A percentile compares a stretch with the other conserved stretches of the same genome.
Conservation (phyloP, 2,329 filamentous ascomycete species). For the Hymenoscyphus occultus region DNA sequence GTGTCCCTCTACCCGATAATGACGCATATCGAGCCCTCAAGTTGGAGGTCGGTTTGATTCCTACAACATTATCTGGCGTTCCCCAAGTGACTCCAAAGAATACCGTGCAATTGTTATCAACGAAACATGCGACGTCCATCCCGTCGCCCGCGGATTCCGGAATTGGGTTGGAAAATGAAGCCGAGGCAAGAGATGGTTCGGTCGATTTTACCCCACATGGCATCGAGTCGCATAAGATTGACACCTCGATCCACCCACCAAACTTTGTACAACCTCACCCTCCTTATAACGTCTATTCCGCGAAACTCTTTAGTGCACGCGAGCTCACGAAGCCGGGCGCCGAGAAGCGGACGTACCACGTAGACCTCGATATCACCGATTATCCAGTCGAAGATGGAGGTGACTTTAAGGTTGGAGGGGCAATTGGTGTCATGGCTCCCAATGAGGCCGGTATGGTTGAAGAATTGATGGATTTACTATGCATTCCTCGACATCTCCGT, state of each 20-base stretch:
- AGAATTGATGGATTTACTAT: conserved; percentile 76
- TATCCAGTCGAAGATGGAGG: conserved; percentile 82
- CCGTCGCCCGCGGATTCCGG: conserved; percentile 50
- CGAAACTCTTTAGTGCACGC: conserved; percentile 79
- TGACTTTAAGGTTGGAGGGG: conserved; percentile 95
- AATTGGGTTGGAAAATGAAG: conserved; percentile 40
- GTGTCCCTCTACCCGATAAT: conserved; percentile 67
- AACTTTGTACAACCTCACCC: conserved; percentile 91
- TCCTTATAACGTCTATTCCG: conserved; percentile 86
- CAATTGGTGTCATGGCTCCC: conserved; percentile 88
- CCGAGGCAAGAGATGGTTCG: conserved; percentile 27
- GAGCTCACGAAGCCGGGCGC: conserved; percentile 85
- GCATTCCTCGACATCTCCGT: conserved; percentile 76
- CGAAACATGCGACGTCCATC: conserved; percentile 41
- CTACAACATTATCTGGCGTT: conserved; percentile 68
- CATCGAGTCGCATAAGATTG: conserved; percentile 38
- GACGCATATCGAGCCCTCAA: conserved; percentile 77
- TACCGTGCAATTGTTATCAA: conserved; percentile 66
- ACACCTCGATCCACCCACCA: conserved; percentile 71
- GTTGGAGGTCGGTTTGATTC: conserved; percentile 73
- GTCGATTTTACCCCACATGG: conserved; percentile 36
- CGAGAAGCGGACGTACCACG: conserved; percentile 96
- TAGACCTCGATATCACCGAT: conserved; percentile 93
- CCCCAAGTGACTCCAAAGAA: conserved; percentile 66
- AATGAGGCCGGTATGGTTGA: conserved; percentile 78